These are phyloP conservation scores for Auriscalpium microsporum DNA, from an alignment of 768 basidiomycete species.

Conservation along the genomic window DNA sequence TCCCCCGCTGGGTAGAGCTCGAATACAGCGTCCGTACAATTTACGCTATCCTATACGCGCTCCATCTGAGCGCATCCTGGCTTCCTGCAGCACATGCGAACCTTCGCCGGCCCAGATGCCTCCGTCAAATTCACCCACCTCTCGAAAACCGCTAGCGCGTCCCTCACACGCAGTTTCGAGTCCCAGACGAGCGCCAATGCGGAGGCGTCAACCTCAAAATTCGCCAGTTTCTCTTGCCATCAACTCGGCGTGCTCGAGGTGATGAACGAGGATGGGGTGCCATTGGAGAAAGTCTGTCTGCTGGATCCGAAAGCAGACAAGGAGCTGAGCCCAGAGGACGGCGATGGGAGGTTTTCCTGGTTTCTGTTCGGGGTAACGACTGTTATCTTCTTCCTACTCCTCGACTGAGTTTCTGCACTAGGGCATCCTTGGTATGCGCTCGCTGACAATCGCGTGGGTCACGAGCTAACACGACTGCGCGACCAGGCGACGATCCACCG, in stretches of 20 bases:
- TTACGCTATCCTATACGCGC: not conserved
- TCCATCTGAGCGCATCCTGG: no score
- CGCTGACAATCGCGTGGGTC: not conserved
- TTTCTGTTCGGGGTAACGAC: constrained; percentile 81
- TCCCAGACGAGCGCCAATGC: constrained; percentile 13
- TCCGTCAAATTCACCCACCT: constrained; percentile 81
- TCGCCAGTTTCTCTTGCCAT: constrained; percentile 29
- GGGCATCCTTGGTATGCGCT: constrained; percentile 50
- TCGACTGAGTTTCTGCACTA: constrained; percentile 15
- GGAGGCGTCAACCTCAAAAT: constrained; percentile 9
- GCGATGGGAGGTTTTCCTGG: constrained; percentile 66
- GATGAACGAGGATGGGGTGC: constrained; percentile 35
- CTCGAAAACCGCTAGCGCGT: constrained; percentile 56
- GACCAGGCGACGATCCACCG: constrained; percentile 87
- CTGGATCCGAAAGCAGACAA: constrained; percentile 85
- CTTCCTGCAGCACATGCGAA: constrained; percentile 67
- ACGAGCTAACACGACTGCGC: not conserved
- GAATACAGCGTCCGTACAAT: constrained; percentile 66
- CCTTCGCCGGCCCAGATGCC: constrained; percentile 54
- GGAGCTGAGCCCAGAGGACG: constrained; percentile 68
- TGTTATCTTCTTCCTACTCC: not conserved
- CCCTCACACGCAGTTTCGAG: constrained; percentile 34
- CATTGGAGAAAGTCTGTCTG: constrained; percentile 67
- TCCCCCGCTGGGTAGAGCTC: constrained; percentile 86
- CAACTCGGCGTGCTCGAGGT: constrained; percentile 48